Evolutionary conservation across 345 rosid genomes (phyloP).

Genomic region (Laguncularia racemosa): DNA sequence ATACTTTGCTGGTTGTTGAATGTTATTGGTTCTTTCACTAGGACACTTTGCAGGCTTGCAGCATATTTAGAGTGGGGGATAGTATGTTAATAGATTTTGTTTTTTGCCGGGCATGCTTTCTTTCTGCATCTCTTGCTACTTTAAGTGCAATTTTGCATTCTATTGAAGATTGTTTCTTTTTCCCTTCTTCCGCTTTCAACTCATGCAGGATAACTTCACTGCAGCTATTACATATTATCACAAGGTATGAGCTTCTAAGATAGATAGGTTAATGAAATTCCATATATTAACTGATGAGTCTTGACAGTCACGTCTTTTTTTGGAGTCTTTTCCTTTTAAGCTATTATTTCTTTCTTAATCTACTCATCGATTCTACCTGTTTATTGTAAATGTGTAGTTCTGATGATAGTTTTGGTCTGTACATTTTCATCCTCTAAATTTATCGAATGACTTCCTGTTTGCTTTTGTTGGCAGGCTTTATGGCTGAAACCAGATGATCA

Average conservation of each 20-base stretch:
- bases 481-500: constrained; percentile 81
- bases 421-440: no score
- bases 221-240: constrained; percentile 81
- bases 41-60: no score
- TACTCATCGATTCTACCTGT: not conserved
- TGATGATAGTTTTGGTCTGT: no score
- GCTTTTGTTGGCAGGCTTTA: constrained; percentile 43
- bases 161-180: not conserved
- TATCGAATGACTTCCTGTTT: not conserved
- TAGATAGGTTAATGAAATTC: not conserved
- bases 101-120: no score
- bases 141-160: not conserved
- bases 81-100: no score
- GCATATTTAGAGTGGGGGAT: no score
- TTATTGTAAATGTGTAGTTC: not conserved
- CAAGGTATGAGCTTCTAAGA: constrained; percentile 38
- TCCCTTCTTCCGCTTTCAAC: constrained; percentile 7
- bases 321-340: not conserved
- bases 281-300: not conserved
- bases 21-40: no score
- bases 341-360: not conserved
- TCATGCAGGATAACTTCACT: constrained; percentile 62
- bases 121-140: not conserved
- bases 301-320: not conserved
- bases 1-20: no score